Evolutionary conservation across 768 basidiomycete genomes (phyloP).

Genomic region (Tricholoma terreum): DNA sequence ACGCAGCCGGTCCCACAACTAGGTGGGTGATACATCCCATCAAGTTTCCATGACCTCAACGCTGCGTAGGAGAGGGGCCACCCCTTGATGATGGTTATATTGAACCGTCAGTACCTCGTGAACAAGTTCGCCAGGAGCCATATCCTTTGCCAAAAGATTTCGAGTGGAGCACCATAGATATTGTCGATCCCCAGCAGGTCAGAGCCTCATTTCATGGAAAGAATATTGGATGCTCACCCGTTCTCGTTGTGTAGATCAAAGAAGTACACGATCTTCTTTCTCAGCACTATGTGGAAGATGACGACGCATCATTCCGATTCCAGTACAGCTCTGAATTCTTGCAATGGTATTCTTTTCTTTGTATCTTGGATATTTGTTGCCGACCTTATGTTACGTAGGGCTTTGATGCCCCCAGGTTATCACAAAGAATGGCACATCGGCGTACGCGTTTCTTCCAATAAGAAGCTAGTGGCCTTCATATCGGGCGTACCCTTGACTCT

Average conservation of each 20-base stretch:
- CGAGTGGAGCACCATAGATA: constrained; percentile 83
- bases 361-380: constrained; percentile 1
- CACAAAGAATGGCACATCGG: constrained; percentile 94
- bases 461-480: constrained; percentile 96
- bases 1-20: constrained; percentile 96
- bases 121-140: constrained; percentile 85
- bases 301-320: constrained; percentile 94
- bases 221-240: constrained; percentile 1
- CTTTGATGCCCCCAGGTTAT: constrained; percentile 91
- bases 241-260: constrained; percentile 56
- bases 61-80: constrained; percentile 52
- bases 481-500: constrained; percentile 86
- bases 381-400: constrained; percentile 49
- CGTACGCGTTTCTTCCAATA: constrained; percentile 85
- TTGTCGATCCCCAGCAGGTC: constrained; percentile 74
- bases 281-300: constrained; percentile 94
- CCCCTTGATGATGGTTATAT: constrained; percentile 82
- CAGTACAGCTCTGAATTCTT: constrained; percentile 94
- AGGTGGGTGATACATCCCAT: constrained; percentile 37
- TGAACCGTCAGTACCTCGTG: constrained; percentile 71
- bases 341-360: constrained; percentile 58
- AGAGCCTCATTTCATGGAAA: constrained; percentile 9
- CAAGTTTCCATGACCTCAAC: neutral
- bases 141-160: constrained; percentile 90
- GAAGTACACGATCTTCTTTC: constrained; percentile 93